A percentile compares a stretch with the other conserved stretches of the same genome.
These are phyloP conservation scores for Aspergillus awamori DNA, from an alignment of 2,329 filamentous ascomycete species.

Conservation along the genomic window DNA sequence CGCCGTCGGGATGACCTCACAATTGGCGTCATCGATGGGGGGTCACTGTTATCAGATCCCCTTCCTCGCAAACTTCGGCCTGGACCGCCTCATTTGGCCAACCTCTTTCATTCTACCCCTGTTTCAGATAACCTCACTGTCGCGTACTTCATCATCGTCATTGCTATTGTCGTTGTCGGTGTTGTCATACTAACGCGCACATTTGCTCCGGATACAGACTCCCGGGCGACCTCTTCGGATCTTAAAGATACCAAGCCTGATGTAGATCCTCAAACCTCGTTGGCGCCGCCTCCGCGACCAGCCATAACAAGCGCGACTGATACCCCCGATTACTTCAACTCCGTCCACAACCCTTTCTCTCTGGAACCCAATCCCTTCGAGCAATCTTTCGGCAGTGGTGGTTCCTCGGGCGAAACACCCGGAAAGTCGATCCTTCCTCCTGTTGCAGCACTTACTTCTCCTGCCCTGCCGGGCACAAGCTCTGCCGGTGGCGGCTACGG, in stretches of 20 bases:
- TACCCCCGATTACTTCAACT: conserved; percentile 71
- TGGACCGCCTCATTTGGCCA: conserved; percentile 17
- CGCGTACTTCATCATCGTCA: conserved; percentile 1
- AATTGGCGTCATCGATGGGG: conserved; percentile 39
- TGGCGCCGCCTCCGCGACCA: conserved; percentile 70
- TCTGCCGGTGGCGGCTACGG: conserved; percentile 69
- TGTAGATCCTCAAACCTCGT: conserved; percentile 64
- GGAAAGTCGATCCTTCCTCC: conserved; percentile 81
- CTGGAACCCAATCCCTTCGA: conserved; percentile 95
- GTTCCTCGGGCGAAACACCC: conserved; percentile 70
- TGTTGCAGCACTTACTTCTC: conserved; percentile 87
- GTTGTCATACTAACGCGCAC: conserved; percentile 27
- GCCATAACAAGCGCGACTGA: conserved; percentile 55
- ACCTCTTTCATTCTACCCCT: conserved; percentile 1
- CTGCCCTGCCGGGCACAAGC: conserved; percentile 76
- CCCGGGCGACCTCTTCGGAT: conserved; percentile 37
- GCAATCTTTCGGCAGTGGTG: conserved; percentile 72
- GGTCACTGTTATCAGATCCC: conserved; percentile 26
- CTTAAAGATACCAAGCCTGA: conserved; percentile 44
- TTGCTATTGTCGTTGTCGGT: neutral
- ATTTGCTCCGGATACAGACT: conserved; percentile 26
- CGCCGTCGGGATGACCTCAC: conserved; percentile 42
- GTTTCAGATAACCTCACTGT: conserved; percentile 3
- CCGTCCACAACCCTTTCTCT: conserved; percentile 57
- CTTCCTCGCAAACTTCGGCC: conserved; percentile 8